Base-by-base conservation (phyloP, 768 basidiomycete species). In the Kwoniella mangroviensis region DNA sequence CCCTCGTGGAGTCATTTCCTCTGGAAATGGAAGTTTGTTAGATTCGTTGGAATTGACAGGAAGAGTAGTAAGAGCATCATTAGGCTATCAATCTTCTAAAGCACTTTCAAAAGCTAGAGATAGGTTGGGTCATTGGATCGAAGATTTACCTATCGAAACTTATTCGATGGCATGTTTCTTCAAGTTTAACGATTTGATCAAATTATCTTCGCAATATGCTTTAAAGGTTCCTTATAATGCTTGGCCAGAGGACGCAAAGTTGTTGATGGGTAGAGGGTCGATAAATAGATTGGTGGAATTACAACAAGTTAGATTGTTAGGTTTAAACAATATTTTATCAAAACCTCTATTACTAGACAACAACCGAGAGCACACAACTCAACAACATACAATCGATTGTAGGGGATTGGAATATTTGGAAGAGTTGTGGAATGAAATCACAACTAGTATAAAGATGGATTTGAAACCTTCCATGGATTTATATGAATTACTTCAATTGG, bases 31-130 rank as follows among this genome's bases (percentile, higher is more conserved):
- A 1, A 57, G 42, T 11, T 21, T 55, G 15, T 60, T 77, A 13
- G 59, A 62, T 34, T 59, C 68, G 5, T 60, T 77, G 17, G 73
- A 79, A 22, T 52, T 77, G 17, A 77, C 77, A 15, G 69, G 69
- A 1, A 61, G 66, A 26, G 79, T 81, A 24, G 64, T 78, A 42
- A 60, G 77, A 15, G 77, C 79, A n/a, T 64, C 74, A 19, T 54
- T 81, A 62, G 79, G 79, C 3, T 81, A 81, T 66, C 79, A 81
- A 68, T 73, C 71, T n/a, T 22, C 64, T 21, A 77, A 76, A 68
- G 76, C 74, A 1, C 56, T 81, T 1, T 51, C 53, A 1, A 19
- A 73, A 5, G 63, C 77, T 42, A 66, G 79, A 6, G 74, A 78
- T 55, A 57, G 65, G 5, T 49, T 81, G 24, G 42, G 17, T 11